Conservation (phyloP, 1,284 basidiomycete genomes). For the Cryptococcus floricola region DNA sequence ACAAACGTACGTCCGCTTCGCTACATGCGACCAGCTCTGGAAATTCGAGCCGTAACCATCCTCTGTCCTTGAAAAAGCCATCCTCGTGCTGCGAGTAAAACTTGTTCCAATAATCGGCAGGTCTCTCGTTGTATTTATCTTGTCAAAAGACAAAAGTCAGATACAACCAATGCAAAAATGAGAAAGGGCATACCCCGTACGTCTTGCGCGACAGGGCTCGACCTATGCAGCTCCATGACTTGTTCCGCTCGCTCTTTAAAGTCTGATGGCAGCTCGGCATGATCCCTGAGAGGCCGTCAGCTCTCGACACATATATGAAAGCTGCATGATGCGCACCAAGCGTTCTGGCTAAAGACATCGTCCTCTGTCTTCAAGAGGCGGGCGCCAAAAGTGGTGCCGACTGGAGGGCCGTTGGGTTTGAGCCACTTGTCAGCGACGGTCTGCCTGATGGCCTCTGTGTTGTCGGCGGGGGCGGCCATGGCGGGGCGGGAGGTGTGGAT, state of each 20-base stretch:
- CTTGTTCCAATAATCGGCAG: slow-evolving; percentile 65
- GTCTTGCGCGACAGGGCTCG: slow-evolving; percentile 63
- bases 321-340: slow-evolving; percentile 35
- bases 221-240: slow-evolving; percentile 64
- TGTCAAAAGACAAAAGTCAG: not conserved
- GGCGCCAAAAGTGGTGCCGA: slow-evolving; percentile 43
- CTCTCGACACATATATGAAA: slow-evolving; percentile 3
- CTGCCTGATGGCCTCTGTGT: not conserved
- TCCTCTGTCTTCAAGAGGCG: slow-evolving; percentile 38
- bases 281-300: slow-evolving; percentile 59
- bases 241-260: slow-evolving; percentile 65
- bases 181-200: slow-evolving; percentile 52
- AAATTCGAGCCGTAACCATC: slow-evolving; percentile 93
- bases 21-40: slow-evolving; percentile 72
- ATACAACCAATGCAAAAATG: slow-evolving; percentile 29
- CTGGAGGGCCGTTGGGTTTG: slow-evolving; percentile 44
- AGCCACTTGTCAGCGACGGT: slow-evolving; percentile 45
- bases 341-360: slow-evolving; percentile 48
- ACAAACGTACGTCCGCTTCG: slow-evolving; percentile 58
- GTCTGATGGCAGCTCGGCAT: slow-evolving; percentile 76
- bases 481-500: not conserved
- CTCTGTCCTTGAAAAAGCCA: slow-evolving; percentile 81
- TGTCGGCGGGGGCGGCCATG: not conserved
- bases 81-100: slow-evolving; percentile 78
- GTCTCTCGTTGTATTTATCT: slow-evolving; percentile 42